Conservation (phyloP, 176 grass and related monocot species). For the Luzula sylvatica region DNA sequence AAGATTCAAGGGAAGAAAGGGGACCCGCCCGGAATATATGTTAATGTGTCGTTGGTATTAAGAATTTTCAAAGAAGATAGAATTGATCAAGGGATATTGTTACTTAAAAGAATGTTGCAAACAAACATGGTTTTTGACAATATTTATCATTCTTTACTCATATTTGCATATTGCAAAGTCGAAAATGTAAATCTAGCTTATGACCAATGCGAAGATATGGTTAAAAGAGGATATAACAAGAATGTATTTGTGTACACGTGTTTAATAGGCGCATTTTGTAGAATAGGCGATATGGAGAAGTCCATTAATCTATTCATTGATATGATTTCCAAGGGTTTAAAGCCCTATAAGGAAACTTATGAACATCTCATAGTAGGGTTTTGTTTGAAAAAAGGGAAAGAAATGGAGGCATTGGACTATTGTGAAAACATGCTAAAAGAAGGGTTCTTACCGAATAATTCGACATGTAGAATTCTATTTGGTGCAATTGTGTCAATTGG, state of each 20-base stretch:
- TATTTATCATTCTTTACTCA: constrained; percentile 41
- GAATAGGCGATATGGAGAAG: constrained; percentile 17
- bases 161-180: constrained; percentile 34
- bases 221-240: constrained; percentile 28
- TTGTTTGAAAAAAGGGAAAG: constrained; percentile 32
- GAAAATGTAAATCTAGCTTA: constrained; percentile 35
- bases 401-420: constrained; percentile 31
- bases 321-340: constrained; percentile 56
- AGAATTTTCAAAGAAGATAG: constrained; percentile 42
- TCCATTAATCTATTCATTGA: constrained; percentile 33
- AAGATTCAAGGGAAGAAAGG: constrained; percentile 53
- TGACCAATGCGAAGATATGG: constrained; percentile 37
- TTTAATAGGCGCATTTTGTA: constrained; percentile 35
- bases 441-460: constrained; percentile 32
- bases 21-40: constrained; percentile 31
- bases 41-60: constrained; percentile 29
- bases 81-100: constrained; percentile 42
- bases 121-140: constrained; percentile 63
- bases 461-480: constrained; percentile 38
- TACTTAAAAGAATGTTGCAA: constrained; percentile 73
- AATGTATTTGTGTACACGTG: constrained; percentile 75
- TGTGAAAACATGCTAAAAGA: constrained; percentile 48
- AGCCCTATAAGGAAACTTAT: constrained; percentile 61
- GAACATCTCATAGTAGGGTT: constrained; percentile 38
- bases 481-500: constrained; percentile 28